A percentile compares a stretch with the other conserved stretches of the same genome.
phyloP scores from a whole-genome alignment of 2,329 filamentous ascomycete genomes.

The Didymella keratinophila region DNA sequence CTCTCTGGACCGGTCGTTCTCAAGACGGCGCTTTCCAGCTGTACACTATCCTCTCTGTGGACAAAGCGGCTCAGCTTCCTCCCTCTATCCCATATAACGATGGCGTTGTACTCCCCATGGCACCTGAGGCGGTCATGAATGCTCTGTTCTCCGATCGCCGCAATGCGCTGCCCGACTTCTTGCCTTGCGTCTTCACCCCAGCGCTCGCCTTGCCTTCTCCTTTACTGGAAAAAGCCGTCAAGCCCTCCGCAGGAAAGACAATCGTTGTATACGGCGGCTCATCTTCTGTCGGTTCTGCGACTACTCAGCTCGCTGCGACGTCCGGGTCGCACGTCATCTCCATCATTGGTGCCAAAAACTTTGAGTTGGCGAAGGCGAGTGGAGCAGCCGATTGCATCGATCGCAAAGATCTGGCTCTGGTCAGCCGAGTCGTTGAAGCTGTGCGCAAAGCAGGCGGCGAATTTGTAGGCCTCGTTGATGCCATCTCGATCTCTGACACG shows the following conservation, averaged over 20 bases:
- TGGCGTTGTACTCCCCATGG: constrained; percentile 53
- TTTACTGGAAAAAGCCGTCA: constrained; percentile 37
- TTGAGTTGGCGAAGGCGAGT: constrained; percentile 27
- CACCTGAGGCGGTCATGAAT: constrained; percentile 52
- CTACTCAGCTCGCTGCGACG: constrained; percentile 53
- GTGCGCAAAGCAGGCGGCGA: constrained; percentile 43
- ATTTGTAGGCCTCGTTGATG: constrained; percentile 54
- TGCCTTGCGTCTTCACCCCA: constrained; percentile 33
- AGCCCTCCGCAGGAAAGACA: constrained; percentile 39
- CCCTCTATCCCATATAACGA: constrained; percentile 50
- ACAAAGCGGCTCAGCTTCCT: constrained; percentile 52
- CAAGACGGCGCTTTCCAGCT: constrained; percentile 39
- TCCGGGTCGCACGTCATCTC: constrained; percentile 52
- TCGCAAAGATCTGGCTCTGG: constrained; percentile 37
- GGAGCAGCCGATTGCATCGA: constrained; percentile 40
- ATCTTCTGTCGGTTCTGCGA: constrained; percentile 49
- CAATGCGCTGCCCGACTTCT: constrained; percentile 37
- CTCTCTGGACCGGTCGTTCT: constrained; percentile 27
- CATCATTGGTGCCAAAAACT: constrained; percentile 44
- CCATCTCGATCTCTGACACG: constrained; percentile 35
- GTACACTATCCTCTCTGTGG: constrained; percentile 46
- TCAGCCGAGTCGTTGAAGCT: constrained; percentile 49
- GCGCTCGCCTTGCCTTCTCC: constrained; percentile 52
- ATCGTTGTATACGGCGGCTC: constrained; percentile 60
- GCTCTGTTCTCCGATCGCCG: constrained; percentile 39